Percentiles rank a stretch among this genome's conserved stretches.
phyloP scores from a whole-genome alignment of 1,284 basidiomycete species.

The Leucoagaricus sp. region DNA sequence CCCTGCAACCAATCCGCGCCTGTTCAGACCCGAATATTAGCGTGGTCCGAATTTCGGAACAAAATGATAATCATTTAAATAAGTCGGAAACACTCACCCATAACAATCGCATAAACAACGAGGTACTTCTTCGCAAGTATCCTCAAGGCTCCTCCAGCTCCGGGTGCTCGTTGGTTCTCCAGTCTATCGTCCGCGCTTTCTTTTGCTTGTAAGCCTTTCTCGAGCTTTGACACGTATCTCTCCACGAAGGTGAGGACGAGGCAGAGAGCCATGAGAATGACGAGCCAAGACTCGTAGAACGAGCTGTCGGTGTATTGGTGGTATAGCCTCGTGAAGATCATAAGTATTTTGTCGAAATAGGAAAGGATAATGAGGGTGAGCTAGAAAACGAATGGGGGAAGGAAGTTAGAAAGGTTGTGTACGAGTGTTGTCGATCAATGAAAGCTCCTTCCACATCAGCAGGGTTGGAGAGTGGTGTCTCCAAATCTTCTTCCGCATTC shows the following conservation, averaged over 20 bases:
- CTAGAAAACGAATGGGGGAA: background rate
- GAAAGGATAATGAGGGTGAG: background rate
- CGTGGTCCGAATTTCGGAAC: background rate
- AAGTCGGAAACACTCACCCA: conserved; percentile 51
- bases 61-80: background rate
- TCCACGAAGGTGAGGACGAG: conserved; percentile 48
- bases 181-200: conserved; percentile 31
- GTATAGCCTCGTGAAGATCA: background rate
- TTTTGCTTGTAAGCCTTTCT: conserved; percentile 24
- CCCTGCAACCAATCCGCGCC: conserved; percentile 82
- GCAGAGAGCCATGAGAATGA: conserved; percentile 46
- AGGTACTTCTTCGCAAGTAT: conserved; percentile 59
- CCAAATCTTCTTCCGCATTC: background rate
- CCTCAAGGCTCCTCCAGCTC: conserved; percentile 23
- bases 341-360: background rate
- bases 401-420: background rate
- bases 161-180: conserved; percentile 33
- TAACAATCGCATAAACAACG: conserved; percentile 68
- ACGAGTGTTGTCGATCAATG: background rate
- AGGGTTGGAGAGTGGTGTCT: background rate
- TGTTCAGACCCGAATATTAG: conserved; percentile 24
- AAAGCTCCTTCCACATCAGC: background rate
- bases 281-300: conserved; percentile 59
- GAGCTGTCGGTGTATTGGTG: background rate
- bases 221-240: conserved; percentile 36